Conservation (phyloP, 805 yeast species). For the Ascoidea rubescens region DNA sequence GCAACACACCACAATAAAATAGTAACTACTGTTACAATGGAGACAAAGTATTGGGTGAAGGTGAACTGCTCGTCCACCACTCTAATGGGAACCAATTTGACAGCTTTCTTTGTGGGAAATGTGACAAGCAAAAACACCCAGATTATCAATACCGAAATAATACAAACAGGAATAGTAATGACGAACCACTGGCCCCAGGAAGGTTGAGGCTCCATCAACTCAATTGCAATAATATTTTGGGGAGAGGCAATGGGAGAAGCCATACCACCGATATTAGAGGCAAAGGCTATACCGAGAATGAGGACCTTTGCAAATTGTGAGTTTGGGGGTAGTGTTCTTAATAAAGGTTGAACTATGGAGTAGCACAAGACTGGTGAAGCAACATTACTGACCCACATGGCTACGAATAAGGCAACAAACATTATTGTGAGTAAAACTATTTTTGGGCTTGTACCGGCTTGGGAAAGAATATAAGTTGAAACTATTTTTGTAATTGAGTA, state of each 20-base stretch:
- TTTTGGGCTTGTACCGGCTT: slow-evolving; percentile 79
- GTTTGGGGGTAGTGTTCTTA: slow-evolving; percentile 70
- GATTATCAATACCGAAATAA: slow-evolving; percentile 44
- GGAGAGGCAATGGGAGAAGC: slow-evolving; percentile 96
- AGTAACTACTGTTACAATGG: slow-evolving; percentile 52
- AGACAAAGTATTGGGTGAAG: slow-evolving; percentile 60
- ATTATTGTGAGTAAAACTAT: slow-evolving; percentile 65
- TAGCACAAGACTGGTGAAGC: slow-evolving; percentile 94
- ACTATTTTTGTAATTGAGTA: slow-evolving; percentile 77
- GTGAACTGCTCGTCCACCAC: slow-evolving; percentile 55
- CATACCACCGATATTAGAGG: slow-evolving; percentile 93
- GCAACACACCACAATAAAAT: slow-evolving; percentile 86
- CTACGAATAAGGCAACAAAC: slow-evolving; percentile 72
- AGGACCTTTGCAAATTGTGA: slow-evolving; percentile 72
- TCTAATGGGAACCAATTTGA: slow-evolving; percentile 37
- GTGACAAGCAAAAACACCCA: slow-evolving; percentile 63
- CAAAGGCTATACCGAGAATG: slow-evolving; percentile 82
- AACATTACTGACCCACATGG: slow-evolving; percentile 95
- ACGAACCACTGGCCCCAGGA: slow-evolving; percentile 93
- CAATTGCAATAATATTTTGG: slow-evolving; percentile 84
- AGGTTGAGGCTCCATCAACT: slow-evolving; percentile 65
- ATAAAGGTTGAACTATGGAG: slow-evolving; percentile 80
- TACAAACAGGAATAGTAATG: slow-evolving; percentile 69
- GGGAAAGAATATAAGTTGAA: slow-evolving; percentile 67
- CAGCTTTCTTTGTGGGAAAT: slow-evolving; percentile 24